Conservation (phyloP, 2,329 filamentous ascomycete genomes). For the Annulohypoxylon truncatum region DNA sequence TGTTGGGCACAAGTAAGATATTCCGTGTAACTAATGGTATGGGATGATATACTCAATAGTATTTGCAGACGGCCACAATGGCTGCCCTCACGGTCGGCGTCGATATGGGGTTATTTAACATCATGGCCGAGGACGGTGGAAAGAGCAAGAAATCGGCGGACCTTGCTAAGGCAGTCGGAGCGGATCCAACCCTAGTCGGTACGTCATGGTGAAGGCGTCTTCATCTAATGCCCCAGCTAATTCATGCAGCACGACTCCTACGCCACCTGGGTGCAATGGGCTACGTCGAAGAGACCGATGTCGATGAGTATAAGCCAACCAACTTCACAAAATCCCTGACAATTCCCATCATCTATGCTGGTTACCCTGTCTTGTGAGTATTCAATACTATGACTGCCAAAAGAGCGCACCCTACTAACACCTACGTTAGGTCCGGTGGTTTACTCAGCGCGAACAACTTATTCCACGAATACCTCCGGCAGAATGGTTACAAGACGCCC, state of each 20-base stretch:
- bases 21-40: background rate
- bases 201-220: background rate
- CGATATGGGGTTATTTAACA: conserved; percentile 53
- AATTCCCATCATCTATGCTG: conserved; percentile 42
- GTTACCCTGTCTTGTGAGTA: conserved; percentile 47
- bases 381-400: background rate
- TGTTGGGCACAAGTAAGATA: conserved; percentile 56
- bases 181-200: conserved; percentile 42
- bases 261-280: conserved; percentile 53
- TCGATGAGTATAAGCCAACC: conserved; percentile 50
- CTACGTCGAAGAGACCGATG: conserved; percentile 49
- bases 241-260: conserved; percentile 44
- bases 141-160: conserved; percentile 49
- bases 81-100: conserved; percentile 49
- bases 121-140: conserved; percentile 50
- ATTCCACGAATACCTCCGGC: conserved; percentile 50
- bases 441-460: conserved; percentile 30
- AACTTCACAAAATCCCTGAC: conserved; percentile 49
- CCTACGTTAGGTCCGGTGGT: conserved; percentile 17
- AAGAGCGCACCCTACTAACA: background rate
- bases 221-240: background rate
- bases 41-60: background rate
- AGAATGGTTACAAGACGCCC: conserved; percentile 48
- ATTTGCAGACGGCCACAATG: conserved; percentile 7
- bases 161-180: conserved; percentile 46